Conservation (phyloP, 2,329 filamentous ascomycete species). For the Cladophialophora chaetospira region DNA sequence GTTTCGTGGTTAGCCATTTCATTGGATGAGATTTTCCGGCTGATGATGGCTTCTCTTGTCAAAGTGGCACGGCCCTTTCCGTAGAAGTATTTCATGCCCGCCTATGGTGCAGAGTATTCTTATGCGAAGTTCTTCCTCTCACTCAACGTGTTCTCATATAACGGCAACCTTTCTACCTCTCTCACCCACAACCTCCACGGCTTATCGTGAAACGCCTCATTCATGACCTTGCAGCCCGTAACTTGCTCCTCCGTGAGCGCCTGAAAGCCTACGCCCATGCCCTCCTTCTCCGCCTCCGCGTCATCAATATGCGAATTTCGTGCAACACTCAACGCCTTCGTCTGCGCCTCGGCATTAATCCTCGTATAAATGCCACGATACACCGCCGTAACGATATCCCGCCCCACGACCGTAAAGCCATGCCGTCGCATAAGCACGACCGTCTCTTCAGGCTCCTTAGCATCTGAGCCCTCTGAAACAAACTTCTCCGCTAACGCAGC, state of each 20-base stretch:
- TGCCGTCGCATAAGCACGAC: conserved; percentile 52
- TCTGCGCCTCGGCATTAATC: conserved; percentile 48
- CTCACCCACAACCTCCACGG: conserved; percentile 32
- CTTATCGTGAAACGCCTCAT: conserved; percentile 24
- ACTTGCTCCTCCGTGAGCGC: conserved; percentile 24
- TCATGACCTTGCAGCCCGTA: conserved; percentile 20
- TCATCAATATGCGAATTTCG: not conserved
- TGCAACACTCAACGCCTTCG: conserved; percentile 38
- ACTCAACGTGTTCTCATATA: conserved; percentile 31
- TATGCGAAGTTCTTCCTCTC: not conserved
- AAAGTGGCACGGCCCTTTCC: too few relatives aligned
- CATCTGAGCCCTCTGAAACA: not conserved
- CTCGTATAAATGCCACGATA: conserved; percentile 50
- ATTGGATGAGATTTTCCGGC: too few relatives aligned
- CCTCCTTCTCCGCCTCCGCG: not conserved
- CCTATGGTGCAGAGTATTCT: not conserved
- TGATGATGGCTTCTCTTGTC: too few relatives aligned
- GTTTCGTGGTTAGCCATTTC: too few relatives aligned
- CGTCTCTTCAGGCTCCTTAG: conserved; percentile 31
- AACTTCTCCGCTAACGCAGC: conserved; percentile 41
- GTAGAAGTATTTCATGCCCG: not conserved
- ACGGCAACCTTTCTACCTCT: conserved; percentile 28
- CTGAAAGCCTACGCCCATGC: conserved; percentile 13
- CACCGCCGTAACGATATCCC: conserved; percentile 45
- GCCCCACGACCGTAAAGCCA: conserved; percentile 46